Percentiles rank a stretch among this genome's conserved stretches.
phyloP scores from a whole-genome alignment of 202 grass and related monocot genomes.

The Brachypodium distachyon region DNA sequence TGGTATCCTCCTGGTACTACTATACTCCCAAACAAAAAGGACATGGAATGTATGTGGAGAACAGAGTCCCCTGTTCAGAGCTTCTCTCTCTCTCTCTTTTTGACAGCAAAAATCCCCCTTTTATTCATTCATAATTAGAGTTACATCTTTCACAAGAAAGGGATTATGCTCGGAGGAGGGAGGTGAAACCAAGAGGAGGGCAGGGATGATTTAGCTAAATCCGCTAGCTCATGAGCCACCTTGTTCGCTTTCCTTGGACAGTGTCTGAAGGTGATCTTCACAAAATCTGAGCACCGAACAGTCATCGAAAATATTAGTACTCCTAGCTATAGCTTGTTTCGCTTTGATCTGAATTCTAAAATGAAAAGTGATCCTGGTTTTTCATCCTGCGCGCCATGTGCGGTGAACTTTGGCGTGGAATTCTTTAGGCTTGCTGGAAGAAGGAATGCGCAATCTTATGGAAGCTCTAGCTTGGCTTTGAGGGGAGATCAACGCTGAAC shows the following conservation, averaged over 20 bases:
- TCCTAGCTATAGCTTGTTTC: too few species aligned
- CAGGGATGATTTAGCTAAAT: too few species aligned
- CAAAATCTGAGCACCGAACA: too few species aligned
- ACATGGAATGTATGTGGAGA: neutral
- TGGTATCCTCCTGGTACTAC: neutral
- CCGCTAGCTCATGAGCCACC: too few species aligned
- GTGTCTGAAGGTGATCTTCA: too few species aligned
- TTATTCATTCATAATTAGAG: too few species aligned
- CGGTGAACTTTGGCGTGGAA: conserved; percentile 4
- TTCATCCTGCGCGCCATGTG: neutral
- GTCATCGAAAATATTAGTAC: too few species aligned
- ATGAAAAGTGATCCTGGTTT: neutral
- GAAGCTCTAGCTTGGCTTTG: neutral
- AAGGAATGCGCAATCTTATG: neutral
- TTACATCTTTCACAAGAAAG: too few species aligned
- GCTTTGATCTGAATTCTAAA: neutral
- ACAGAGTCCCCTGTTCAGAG: neutral
- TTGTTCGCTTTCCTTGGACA: too few species aligned
- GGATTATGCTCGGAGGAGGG: too few species aligned
- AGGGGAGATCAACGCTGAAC: neutral
- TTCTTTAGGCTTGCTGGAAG: neutral
- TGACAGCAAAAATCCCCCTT: too few species aligned
- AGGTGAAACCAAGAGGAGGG: too few species aligned
- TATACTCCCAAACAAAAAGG: neutral
- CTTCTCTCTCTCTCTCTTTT: neutral